A percentile compares a stretch with the other conserved stretches of the same genome.
Evolutionary conservation across 164 flowering plant genomes (phyloP).

Genomic region (Amborella trichopoda): DNA sequence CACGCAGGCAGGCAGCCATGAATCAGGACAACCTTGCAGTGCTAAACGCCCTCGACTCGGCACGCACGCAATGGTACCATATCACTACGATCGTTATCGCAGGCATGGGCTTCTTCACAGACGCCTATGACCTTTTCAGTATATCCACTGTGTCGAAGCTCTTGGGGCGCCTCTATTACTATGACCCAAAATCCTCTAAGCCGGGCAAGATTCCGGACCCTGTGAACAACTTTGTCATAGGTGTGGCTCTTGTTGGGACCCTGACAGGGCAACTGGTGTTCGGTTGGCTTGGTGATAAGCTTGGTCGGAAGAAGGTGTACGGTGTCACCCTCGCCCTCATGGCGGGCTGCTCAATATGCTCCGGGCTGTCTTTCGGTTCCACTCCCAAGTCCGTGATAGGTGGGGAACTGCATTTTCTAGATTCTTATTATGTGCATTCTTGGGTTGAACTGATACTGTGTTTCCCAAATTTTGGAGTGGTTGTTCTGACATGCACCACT

Average conservation of each 20-base stretch:
- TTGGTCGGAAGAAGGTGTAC: conserved; percentile 43
- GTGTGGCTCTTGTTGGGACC: conserved; percentile 44
- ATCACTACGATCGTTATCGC: conserved; percentile 37
- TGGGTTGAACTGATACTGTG: too few species aligned
- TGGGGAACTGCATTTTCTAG: too few species aligned
- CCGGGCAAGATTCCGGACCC: conserved; percentile 33
- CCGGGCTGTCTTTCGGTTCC: conserved; percentile 40
- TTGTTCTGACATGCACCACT: too few species aligned
- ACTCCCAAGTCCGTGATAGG: conserved; percentile 20
- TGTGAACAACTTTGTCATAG: conserved; percentile 27
- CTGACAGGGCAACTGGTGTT: conserved; percentile 40
- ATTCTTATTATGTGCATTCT: too few species aligned
- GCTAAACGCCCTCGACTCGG: conserved; percentile 35
- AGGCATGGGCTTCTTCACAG: conserved; percentile 63
- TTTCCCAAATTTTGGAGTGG: too few species aligned
- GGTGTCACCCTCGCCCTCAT: conserved; percentile 43
- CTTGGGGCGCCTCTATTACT: conserved; percentile 42
- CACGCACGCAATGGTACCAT: conserved; percentile 47
- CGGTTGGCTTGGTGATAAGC: conserved; percentile 50
- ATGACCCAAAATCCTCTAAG: conserved; percentile 1
- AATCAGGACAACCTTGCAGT: conserved; percentile 21
- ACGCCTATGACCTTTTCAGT: conserved; percentile 55
- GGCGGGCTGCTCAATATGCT: conserved; percentile 38
- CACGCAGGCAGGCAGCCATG: too few species aligned
- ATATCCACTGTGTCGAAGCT: conserved; percentile 42